A percentile compares a stretch with the other conserved stretches of the same genome.
These are phyloP conservation scores for Biscogniauxia sp. DNA, from an alignment of 2,329 filamentous ascomycete species.

Conservation along the genomic window DNA sequence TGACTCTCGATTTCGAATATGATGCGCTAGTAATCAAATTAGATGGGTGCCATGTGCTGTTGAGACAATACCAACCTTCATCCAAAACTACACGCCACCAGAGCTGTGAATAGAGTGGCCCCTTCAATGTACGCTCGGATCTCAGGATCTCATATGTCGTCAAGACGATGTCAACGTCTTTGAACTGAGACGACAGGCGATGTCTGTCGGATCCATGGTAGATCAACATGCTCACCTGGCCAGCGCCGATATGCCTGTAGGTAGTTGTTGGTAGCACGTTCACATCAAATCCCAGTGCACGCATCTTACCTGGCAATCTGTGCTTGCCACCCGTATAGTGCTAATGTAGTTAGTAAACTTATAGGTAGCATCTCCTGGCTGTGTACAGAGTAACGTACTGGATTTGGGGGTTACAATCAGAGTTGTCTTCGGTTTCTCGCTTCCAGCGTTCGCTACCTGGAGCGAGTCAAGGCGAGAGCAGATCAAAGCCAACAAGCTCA, in stretches of 20 bases:
- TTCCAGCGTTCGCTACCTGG: not conserved
- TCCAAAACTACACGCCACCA: constrained; percentile 39
- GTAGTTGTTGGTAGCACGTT: not conserved
- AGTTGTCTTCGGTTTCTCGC: constrained; percentile 1
- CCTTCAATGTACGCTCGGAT: constrained; percentile 21
- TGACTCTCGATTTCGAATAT: constrained; percentile 34
- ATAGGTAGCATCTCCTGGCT: not conserved
- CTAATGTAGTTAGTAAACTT: constrained; percentile 8
- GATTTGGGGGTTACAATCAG: constrained; percentile 13
- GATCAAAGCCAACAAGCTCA: constrained; percentile 10
- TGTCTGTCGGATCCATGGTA: constrained; percentile 22
- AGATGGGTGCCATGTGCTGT: constrained; percentile 5
- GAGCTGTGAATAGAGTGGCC: constrained; percentile 8
- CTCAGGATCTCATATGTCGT: constrained; percentile 34
- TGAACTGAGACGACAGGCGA: constrained; percentile 4
- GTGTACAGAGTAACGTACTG: constrained; percentile 2
- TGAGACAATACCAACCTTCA: constrained; percentile 32
- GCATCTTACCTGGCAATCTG: constrained; percentile 25
- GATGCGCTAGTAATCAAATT: constrained; percentile 31
- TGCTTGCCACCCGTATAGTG: constrained; percentile 26
- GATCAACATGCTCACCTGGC: not conserved
- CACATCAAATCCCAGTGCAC: not conserved
- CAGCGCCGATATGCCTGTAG: not conserved
- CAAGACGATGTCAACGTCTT: constrained; percentile 28
- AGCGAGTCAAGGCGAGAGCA: constrained; percentile 3